Conservation (phyloP, 768 basidiomycete genomes). For the Russula virescens region DNA sequence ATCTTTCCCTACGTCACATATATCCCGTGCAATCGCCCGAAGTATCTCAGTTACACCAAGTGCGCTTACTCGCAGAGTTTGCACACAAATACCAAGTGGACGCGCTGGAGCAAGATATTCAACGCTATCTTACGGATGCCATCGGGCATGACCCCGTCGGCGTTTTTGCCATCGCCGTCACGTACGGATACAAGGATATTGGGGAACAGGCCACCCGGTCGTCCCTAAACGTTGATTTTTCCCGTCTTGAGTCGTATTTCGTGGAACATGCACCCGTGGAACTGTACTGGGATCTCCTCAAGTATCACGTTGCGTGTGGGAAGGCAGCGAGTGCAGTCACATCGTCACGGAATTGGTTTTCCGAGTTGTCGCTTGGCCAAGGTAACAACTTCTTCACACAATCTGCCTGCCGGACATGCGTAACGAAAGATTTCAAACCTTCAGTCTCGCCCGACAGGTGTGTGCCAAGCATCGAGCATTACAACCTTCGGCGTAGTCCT, state of each 20-base stretch:
- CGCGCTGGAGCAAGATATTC: not conserved
- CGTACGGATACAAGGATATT: not conserved
- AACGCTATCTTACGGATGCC: not conserved
- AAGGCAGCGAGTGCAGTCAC: not conserved
- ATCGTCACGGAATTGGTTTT: not conserved
- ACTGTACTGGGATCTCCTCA: not conserved
- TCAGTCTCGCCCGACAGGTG: too few species aligned
- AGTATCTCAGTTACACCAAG: not conserved
- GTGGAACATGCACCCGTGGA: not conserved
- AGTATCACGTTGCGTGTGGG: not conserved
- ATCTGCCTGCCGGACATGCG: too few species aligned
- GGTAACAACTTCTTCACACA: too few species aligned
- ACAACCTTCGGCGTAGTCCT: too few species aligned
- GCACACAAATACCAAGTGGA: slow-evolving; percentile 15
- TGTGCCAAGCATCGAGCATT: too few species aligned
- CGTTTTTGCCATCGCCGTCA: slow-evolving; percentile 8
- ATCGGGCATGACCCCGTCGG: slow-evolving; percentile 11
- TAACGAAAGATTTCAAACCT: too few species aligned
- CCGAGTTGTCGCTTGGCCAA: too few species aligned
- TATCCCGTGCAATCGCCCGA: not conserved
- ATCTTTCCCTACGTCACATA: slow-evolving; percentile 6
- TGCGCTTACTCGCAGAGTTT: slow-evolving; percentile 7
- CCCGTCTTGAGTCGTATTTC: not conserved
- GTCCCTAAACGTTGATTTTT: not conserved
- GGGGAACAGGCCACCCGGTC: not conserved